Base-by-base conservation (phyloP, 2,329 filamentous ascomycete species). In the Pseudogymnoascus destructans region DNA sequence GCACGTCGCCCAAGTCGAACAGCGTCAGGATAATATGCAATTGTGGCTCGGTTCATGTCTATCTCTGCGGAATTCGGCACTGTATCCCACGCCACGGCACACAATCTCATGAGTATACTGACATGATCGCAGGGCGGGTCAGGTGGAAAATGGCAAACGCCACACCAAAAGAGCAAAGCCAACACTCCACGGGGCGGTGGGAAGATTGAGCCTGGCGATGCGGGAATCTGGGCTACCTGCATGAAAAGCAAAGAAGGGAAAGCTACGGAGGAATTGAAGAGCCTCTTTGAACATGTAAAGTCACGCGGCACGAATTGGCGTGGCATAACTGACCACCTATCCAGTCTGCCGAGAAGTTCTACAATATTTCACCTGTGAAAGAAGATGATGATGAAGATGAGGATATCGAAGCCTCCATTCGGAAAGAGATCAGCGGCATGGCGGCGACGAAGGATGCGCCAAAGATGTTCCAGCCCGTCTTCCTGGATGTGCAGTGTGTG, bases 211-310 rank as follows among this genome's bases (percentile, higher is more conserved):
- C 74, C 84, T 4, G 86, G 86, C 4, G 85, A 90, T 66, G 74
- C 77, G 57, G 87, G 87, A 4, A 82, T 92, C 60, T 92, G 86
- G 86, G 84, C 85, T 25, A 90, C 87, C 0, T 91, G 86, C 68
- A 81, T 85, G 57, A 79, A 85, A 67, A 80, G 81, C 63, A 85
- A 86, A 73, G 86, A 88, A 70, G 76, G 75, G 40, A 85, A 83
- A 70, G 85, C 86, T 11, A 78, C 86, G 2, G 74, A 77, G 55
- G 87, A 92, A 68, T 76, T 90, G 62, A 76, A 75, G 59, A 72
- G 78, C 60, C 72, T 90, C 19, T 86, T 89, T 66, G 77, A 84
- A 42, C 78, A 86, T 73, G 84, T 87, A 71, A 61, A 74, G 67
- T 11, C 46, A 52, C 46, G 25, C 46, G 7, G 8, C 46, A 52